phyloP scores from a whole-genome alignment of 371 early-diverging fungal genomes.

The Batrachochytrium dendrobatidis region DNA sequence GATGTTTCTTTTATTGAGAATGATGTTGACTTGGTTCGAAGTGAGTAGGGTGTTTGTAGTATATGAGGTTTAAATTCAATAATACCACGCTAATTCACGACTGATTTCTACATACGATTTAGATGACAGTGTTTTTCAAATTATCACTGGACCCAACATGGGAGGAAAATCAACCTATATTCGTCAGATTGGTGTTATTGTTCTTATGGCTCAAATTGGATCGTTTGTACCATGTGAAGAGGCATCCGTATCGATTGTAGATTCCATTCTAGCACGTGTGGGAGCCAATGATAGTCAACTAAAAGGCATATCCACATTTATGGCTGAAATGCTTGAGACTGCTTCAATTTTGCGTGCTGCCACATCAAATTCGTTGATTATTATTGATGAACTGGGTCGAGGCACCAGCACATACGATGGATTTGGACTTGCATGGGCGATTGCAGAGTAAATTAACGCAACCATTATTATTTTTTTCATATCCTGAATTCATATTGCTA shows the following conservation, averaged over 20 bases:
- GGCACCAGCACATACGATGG: slow-evolving; percentile 99
- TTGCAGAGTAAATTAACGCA: slow-evolving; percentile 67
- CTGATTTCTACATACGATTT: background rate
- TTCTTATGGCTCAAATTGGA: slow-evolving; percentile 96
- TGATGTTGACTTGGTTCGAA: slow-evolving; percentile 67
- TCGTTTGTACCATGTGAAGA: slow-evolving; percentile 92
- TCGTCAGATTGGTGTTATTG: slow-evolving; percentile 76
- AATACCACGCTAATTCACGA: background rate
- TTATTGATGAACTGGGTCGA: slow-evolving; percentile 98
- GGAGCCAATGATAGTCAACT: slow-evolving; percentile 95
- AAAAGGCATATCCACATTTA: slow-evolving; percentile 96
- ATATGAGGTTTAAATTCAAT: background rate
- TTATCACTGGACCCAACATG: slow-evolving; percentile 80
- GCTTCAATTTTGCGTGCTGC: slow-evolving; percentile 84
- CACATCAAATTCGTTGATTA: slow-evolving; percentile 80
- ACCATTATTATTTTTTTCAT: background rate
- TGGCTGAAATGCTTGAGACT: slow-evolving; percentile 99
- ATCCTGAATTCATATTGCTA: background rate
- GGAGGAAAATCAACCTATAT: slow-evolving; percentile 62
- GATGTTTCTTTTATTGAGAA: slow-evolving; percentile 90
- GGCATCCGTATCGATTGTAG: slow-evolving; percentile 77
- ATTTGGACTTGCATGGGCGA: slow-evolving; percentile 90
- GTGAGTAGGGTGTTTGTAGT: slow-evolving; percentile 20
- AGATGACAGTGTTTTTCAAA: slow-evolving; percentile 37
- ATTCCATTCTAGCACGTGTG: slow-evolving; percentile 89